Base-by-base conservation (phyloP, 345 rosid species). In the Pistacia atlantica region DNA sequence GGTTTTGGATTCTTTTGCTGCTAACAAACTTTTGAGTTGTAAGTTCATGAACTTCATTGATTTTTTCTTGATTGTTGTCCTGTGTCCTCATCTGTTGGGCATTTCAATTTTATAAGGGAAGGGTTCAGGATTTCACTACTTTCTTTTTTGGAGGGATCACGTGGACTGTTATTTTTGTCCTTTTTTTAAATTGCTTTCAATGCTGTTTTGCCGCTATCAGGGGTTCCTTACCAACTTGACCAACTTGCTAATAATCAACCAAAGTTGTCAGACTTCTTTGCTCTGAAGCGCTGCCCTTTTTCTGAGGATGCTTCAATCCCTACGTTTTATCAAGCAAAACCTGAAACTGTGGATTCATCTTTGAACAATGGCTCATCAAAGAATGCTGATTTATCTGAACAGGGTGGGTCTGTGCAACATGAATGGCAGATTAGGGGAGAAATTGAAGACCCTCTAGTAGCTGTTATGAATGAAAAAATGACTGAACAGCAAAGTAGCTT, bases 181-280 rank as follows among this genome's bases (percentile, higher is more conserved):
- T 28, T 31, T 3, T 28, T 67, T 54, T 72, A 25, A 71, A 62
- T 54, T 74, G 8, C 65, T 62, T 20, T 78, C 57, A 74, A 69
- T 66, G 22, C 78, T 77, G 20, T 67, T 70, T 68, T 75, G 22
- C 57, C 59, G 69, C 62, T n/a, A 48, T 57, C 72, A 95, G 98
- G 97, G 97, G 86, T 87, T 82, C 93, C 98, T 66, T 95, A 95
- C 83, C 94, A 95, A 84, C 93, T 95, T 56, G 93, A 93, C 76
- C 98, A 93, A 74, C 87, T 91, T 82, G 87, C 88, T 65, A 86
- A 78, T 87, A 91, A 89, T 80, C 98, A 95, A 75, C 97, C 98
- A 37, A 93, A 87, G 80, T 79, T 95, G 87, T 92, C 96, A 63
- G 85, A 84, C 71, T 93, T 95, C 88, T 93, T 95, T 79, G 66